phyloP scores from a whole-genome alignment of 805 yeast species.

The Candida xiaguanensis region DNA sequence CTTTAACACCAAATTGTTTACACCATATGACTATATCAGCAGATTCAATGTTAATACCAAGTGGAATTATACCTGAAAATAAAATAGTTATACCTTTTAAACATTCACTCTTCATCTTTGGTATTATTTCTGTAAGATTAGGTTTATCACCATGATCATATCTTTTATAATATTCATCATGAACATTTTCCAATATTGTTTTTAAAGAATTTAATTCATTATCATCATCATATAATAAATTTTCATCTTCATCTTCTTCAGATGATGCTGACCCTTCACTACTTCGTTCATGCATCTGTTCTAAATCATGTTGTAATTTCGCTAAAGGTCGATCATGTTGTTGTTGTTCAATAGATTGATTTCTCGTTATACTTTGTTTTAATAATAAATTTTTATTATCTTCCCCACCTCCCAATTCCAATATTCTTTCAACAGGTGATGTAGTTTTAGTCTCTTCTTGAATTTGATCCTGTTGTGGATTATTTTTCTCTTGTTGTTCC shows the following conservation, averaged over 20 bases:
- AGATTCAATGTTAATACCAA: slow-evolving; percentile 65
- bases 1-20: slow-evolving; percentile 83
- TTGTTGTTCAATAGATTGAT: slow-evolving; percentile 72
- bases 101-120: slow-evolving; percentile 65
- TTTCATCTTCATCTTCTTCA: slow-evolving; percentile 37
- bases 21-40: slow-evolving; percentile 95
- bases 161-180: slow-evolving; percentile 58
- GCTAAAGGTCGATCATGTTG: slow-evolving; percentile 83
- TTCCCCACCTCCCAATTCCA: slow-evolving; percentile 45
- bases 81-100: slow-evolving; percentile 67
- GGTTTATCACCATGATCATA: slow-evolving; percentile 37
- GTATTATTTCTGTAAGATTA: slow-evolving; percentile 68
- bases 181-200: slow-evolving; percentile 60
- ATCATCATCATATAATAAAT: slow-evolving; percentile 74
- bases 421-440: slow-evolving; percentile 47
- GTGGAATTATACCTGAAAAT: slow-evolving; percentile 86
- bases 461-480: too few relatives aligned
- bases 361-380: slow-evolving; percentile 60
- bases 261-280: slow-evolving; percentile 19
- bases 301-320: slow-evolving; percentile 71
- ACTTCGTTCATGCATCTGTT: slow-evolving; percentile 25
- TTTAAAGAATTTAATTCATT: slow-evolving; percentile 66
- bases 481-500: slow-evolving; percentile 1
- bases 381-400: slow-evolving; percentile 46
- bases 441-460: slow-evolving; percentile 8